Evolutionary conservation across 2,329 filamentous ascomycete species (phyloP).

Genomic region (Pleurostoma richardsiae): DNA sequence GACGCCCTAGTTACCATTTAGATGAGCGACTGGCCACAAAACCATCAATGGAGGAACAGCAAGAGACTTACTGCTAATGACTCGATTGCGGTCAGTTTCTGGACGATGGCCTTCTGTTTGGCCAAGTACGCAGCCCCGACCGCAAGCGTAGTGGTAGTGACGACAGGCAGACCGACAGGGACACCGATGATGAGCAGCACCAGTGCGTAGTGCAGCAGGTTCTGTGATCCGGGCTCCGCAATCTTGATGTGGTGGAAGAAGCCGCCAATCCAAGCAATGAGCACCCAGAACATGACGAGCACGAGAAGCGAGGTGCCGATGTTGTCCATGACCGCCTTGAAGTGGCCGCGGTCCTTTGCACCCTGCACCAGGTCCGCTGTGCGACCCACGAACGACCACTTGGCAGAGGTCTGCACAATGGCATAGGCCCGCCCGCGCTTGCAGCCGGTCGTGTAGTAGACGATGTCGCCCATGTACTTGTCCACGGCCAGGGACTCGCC

Average conservation of each 20-base stretch:
- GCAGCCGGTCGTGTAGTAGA: conserved; percentile 78
- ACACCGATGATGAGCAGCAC: conserved; percentile 75
- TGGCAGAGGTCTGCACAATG: conserved; percentile 62
- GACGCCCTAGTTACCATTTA: conserved; percentile 41
- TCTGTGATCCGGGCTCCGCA: conserved; percentile 55
- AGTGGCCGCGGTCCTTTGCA: conserved; percentile 68
- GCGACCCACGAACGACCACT: conserved; percentile 71
- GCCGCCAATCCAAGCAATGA: conserved; percentile 71
- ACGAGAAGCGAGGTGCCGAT: conserved; percentile 71
- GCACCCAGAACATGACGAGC: conserved; percentile 73
- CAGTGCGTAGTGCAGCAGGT: conserved; percentile 63
- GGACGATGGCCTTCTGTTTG: conserved; percentile 73
- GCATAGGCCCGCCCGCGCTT: conserved; percentile 75
- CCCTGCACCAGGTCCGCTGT: conserved; percentile 71
- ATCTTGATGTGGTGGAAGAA: conserved; percentile 70
- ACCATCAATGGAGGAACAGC: background rate
- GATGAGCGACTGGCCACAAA: background rate
- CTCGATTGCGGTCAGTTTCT: conserved; percentile 75
- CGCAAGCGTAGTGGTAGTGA: conserved; percentile 72
- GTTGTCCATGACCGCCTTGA: conserved; percentile 81
- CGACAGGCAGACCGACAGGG: conserved; percentile 73
- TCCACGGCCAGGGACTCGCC: conserved; percentile 76
- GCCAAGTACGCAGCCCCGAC: conserved; percentile 74
- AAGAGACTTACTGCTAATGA: conserved; percentile 47
- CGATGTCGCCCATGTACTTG: conserved; percentile 71